These are phyloP conservation scores for Tausonia pullulans DNA, from an alignment of 1,284 basidiomycete species.

Conservation along the genomic window DNA sequence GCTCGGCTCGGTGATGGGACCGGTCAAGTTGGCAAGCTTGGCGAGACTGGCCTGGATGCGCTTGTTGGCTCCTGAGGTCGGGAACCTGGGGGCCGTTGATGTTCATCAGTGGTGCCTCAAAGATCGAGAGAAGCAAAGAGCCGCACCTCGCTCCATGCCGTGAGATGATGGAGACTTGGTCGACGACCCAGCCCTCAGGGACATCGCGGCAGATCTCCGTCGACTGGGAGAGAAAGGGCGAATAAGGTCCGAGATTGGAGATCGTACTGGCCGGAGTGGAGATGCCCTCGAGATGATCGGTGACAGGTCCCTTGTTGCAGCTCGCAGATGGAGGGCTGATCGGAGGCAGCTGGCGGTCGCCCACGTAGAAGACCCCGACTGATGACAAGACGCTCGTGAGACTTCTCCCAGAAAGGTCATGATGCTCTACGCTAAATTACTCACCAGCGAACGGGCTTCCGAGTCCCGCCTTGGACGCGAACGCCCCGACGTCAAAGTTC, in stretches of 20 bases:
- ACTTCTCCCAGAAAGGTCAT: too few species aligned
- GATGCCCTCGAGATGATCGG: not conserved
- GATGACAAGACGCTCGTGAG: too few species aligned
- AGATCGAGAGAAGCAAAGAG: too few species aligned
- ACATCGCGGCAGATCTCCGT: constrained; percentile 5
- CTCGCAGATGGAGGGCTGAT: too few species aligned
- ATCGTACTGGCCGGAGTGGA: constrained; percentile 2
- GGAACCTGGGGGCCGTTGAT: not conserved
- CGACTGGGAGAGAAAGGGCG: constrained; percentile 15
- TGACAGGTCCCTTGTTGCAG: too few species aligned
- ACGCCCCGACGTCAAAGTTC: too few species aligned
- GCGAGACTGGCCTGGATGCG: constrained; percentile 10
- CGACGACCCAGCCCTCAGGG: constrained; percentile 12
- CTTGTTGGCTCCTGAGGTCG: constrained; percentile 14
- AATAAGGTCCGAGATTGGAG: constrained; percentile 15
- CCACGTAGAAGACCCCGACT: too few species aligned
- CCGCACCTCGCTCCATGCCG: constrained; percentile 16
- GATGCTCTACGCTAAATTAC: too few species aligned
- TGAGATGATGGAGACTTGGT: constrained; percentile 16
- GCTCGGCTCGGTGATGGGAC: not conserved
- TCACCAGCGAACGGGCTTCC: too few species aligned
- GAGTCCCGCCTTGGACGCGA: too few species aligned
- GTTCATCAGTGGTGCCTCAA: too few species aligned
- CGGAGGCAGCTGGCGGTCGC: too few species aligned
- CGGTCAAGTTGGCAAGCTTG: constrained; percentile 12